Conservation (phyloP, 2,329 filamentous ascomycete species). For the Fusarium sp. region DNA sequence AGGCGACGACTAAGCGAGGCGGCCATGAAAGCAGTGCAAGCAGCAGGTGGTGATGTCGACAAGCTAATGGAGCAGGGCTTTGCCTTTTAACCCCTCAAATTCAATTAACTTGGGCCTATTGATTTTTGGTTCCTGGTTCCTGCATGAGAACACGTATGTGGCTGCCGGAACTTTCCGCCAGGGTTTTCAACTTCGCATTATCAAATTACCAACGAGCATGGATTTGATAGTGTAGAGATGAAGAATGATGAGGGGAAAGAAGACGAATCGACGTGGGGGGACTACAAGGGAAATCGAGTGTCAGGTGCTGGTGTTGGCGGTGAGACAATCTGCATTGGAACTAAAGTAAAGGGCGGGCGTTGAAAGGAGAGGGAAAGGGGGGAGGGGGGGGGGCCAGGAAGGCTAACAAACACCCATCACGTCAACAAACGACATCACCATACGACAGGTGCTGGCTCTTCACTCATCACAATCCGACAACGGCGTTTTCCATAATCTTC, state of each 20-base stretch:
- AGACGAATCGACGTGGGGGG: conserved; percentile 2
- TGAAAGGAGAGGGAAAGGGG: conserved; percentile 6
- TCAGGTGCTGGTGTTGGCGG: conserved; percentile 33
- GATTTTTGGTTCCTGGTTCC: conserved; percentile 27
- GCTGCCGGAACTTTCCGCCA: conserved; percentile 19
- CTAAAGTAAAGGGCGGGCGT: conserved; percentile 20
- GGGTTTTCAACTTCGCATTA: conserved; percentile 13
- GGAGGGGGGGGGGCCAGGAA: conserved; percentile 5
- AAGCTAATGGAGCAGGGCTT: conserved; percentile 66
- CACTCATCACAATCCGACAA: conserved; percentile 3
- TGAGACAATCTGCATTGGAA: conserved; percentile 27
- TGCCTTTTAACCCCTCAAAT: conserved; percentile 52
- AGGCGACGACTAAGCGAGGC: conserved; percentile 76
- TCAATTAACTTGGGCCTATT: background rate
- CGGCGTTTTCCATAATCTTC: conserved; percentile 8
- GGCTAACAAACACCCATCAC: conserved; percentile 22
- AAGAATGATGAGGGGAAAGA: background rate
- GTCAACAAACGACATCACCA: conserved; percentile 21
- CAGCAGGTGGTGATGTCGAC: conserved; percentile 76
- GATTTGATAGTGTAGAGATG: conserved; percentile 7
- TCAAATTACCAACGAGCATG: background rate
- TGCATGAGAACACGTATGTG: conserved; percentile 30
- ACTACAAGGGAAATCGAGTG: conserved; percentile 3
- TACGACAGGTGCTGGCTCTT: background rate
- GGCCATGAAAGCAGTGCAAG: conserved; percentile 75